Base-by-base conservation (phyloP, 768 basidiomycete genomes). In the Fomitopsis pulvina region DNA sequence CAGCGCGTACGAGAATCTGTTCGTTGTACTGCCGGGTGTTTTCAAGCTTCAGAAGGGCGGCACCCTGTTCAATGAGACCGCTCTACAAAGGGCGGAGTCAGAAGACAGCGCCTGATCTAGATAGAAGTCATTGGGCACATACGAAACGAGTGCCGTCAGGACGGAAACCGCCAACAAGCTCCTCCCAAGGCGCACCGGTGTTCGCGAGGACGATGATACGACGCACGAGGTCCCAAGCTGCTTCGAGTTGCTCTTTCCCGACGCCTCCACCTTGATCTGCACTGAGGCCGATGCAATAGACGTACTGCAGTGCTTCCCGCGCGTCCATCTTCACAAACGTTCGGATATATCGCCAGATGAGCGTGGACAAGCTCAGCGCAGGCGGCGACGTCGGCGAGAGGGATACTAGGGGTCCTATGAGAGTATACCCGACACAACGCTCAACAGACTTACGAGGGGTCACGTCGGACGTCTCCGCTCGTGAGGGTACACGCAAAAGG, bases 241-340 rank as follows among this genome's bases (percentile, higher is more conserved):
- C 77, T 62, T 89, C 83, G 32, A 91, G 68, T 60, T 96, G 93
- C 62, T 93, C 88, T 59, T 81, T 81, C n/a, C 92, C 91, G 10
- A 85, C 73, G 1, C 77, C 78, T 2, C 73, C 71, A 2, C 76
- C 72, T 30, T 88, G 83, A 63, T 95, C 92, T 7, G 83, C 74
- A 24, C 79, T 77, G 5, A 97, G 76, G 48, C 83, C 81, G 5
- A 96, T 77, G 51, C 87, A 87, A 61, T 92, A 93, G 21, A 94
- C 87, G 57, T 97, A 98, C 67, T 99, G 93, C 45, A 99, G 68
- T 0, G 94, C 95, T 59, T 94, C 90, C 60, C 87, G 85, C 0
- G 94, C 87, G 57, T 96, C 95, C 77, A 91, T 81, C 68, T 86
- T 89, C 24, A 87, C 88, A 63, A 98, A 96, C 52, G 86, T 87